phyloP scores from a whole-genome alignment of 2,329 filamentous ascomycete genomes.

The Fusarium sp. region DNA sequence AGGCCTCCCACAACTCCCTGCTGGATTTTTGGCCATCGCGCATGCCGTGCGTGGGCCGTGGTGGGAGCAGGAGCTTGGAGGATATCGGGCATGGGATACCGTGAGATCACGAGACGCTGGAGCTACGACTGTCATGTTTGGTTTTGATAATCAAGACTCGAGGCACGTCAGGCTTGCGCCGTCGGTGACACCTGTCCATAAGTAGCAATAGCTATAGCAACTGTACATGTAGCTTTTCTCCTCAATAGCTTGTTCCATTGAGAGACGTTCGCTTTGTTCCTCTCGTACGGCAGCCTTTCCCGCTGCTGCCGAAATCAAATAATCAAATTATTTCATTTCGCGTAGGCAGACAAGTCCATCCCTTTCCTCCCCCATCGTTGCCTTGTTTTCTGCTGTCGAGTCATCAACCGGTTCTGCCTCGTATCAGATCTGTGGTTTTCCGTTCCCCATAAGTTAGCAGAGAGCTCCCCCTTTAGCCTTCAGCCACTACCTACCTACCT shows the following conservation, averaged over 20 bases:
- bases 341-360: too few species aligned
- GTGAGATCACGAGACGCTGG: conserved; percentile 9
- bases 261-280: not conserved
- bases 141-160: conserved; percentile 24
- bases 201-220: not conserved
- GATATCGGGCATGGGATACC: conserved; percentile 17
- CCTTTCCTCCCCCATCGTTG: too few species aligned
- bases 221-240: not conserved
- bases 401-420: too few species aligned
- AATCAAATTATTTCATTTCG: too few species aligned
- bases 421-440: too few species aligned
- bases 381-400: too few species aligned
- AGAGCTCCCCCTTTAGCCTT: too few species aligned
- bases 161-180: conserved; percentile 35
- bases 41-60: conserved; percentile 32
- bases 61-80: conserved; percentile 33
- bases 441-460: too few species aligned
- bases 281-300: not conserved
- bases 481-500: too few species aligned
- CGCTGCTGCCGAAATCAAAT: not conserved
- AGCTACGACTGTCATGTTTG: conserved; percentile 34
- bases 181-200: conserved; percentile 24
- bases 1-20: conserved; percentile 30
- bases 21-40: conserved; percentile 31
- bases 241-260: not conserved